Evolutionary conservation across 2,329 filamentous ascomycete genomes (phyloP).

Genomic region (Pseudopyricularia cyperi): DNA sequence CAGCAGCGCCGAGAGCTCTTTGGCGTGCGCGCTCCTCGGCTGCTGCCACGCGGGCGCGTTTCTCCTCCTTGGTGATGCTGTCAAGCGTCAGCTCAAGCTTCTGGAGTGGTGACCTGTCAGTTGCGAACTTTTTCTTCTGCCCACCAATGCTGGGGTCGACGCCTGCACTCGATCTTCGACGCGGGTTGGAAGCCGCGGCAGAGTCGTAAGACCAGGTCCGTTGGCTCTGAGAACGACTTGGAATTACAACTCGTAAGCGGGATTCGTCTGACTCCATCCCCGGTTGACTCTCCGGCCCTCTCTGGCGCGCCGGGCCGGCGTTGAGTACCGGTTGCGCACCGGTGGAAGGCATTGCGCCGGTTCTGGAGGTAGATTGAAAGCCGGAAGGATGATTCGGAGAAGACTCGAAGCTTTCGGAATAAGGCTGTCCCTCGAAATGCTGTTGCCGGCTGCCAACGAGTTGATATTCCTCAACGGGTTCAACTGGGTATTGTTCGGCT

Average conservation of each 20-base stretch:
- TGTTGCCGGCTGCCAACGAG: conserved; percentile 27
- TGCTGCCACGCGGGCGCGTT: conserved; percentile 70
- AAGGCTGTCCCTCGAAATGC: conserved; percentile 22
- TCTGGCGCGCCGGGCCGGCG: neutral
- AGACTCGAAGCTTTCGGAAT: neutral
- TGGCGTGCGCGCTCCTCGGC: conserved; percentile 65
- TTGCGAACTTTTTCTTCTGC: conserved; percentile 47
- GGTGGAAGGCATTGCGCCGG: neutral
- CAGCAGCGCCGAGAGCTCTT: conserved; percentile 24
- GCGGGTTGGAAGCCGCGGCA: neutral
- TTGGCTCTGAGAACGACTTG: neutral
- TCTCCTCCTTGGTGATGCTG: conserved; percentile 92
- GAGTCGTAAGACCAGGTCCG: neutral
- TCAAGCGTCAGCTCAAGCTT: conserved; percentile 82
- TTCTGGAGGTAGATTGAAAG: neutral
- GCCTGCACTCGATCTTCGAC: neutral
- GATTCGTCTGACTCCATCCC: neutral
- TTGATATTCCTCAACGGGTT: conserved; percentile 28
- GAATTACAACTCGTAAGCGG: neutral
- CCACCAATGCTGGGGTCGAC: neutral
- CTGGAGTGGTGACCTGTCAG: conserved; percentile 81
- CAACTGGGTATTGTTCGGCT: conserved; percentile 25
- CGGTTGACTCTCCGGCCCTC: neutral
- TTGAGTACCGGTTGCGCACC: neutral
- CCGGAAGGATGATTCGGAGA: neutral